Percentiles rank a stretch among this genome's conserved stretches.
Evolutionary conservation across 345 rosid species (phyloP).

Genomic region (Dipteronia dyeriana): DNA sequence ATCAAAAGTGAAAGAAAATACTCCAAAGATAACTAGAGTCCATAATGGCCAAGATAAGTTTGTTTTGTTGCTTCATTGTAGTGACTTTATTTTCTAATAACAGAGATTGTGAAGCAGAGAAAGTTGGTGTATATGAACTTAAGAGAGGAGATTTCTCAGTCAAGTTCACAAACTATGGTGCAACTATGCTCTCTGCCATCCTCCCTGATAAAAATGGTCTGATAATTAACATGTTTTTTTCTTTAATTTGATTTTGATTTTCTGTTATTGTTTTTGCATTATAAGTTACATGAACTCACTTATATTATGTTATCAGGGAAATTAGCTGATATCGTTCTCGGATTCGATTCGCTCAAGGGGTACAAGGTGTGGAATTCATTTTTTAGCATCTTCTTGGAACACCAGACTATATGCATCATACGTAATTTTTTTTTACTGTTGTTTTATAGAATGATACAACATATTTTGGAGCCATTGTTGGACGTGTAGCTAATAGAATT

Average conservation of each 20-base stretch:
- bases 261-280: neutral
- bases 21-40: neutral
- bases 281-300: neutral
- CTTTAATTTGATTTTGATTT: too few species aligned
- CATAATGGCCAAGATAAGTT: conserved; percentile 11
- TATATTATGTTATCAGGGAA: conserved; percentile 36
- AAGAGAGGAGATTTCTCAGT: conserved; percentile 42
- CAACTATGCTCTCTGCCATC: conserved; percentile 55
- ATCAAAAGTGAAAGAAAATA: too few species aligned
- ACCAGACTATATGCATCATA: too few species aligned
- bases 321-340: conserved; percentile 55
- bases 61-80: conserved; percentile 12
- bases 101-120: conserved; percentile 14
- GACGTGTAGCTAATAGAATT: conserved; percentile 88
- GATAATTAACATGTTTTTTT: too few species aligned
- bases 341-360: conserved; percentile 38
- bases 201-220: conserved; percentile 61
- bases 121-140: conserved; percentile 37
- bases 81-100: conserved; percentile 11
- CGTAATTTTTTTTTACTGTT: neutral
- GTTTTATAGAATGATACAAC: conserved; percentile 58
- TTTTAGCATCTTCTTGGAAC: neutral
- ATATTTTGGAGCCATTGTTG: conserved; percentile 82
- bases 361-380: conserved; percentile 51
- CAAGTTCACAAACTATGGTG: conserved; percentile 64